Base-by-base conservation (phyloP, 2,329 filamentous ascomycete genomes). In the Pseudopithomyces maydicus region DNA sequence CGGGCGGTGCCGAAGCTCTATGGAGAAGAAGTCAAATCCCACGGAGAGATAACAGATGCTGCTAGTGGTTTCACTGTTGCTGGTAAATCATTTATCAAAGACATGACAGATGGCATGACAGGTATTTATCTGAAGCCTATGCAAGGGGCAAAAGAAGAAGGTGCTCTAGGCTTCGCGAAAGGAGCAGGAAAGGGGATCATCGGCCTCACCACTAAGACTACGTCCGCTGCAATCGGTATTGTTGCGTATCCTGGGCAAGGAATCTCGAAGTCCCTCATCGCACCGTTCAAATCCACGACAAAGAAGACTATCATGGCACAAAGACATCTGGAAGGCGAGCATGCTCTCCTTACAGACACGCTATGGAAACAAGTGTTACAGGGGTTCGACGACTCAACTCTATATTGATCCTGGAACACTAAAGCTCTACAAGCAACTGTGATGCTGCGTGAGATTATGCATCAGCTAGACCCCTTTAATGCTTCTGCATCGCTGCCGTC, bases 41-140 rank as follows among this genome's bases (percentile, higher is more conserved):
- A 77, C 42, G 69, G 69, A 1, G 58, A 68, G 2, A 68, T 79
- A 3, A 68, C 61, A 5, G 73, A 74, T 33, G 73, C 68, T 65
- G 71, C 72, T 35, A 71, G 65, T 33, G 77, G 75, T 0, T 65
- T 68, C 20, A 86, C 82, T 58, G 86, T 91, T 35, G 92, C 91
- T 1, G 85, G 89, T 2, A 91, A 82, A 73, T 89, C 90, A 68
- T 87, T 94, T 53, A 87, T 85, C 0, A 83, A 87, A 52, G 90
- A 91, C 0, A 79, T 95, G 35, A 91, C 85, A 67, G 90, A 94
- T 66, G 91, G 90, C 1, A 84, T 93, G 22, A 87, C 90, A 1
- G 91, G 90, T 0, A 77, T 96, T 1, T 82, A 92, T 6, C 91
- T 85, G 0, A 90, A 94, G 62, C 92, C 92, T 0, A 72, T 88